Percentiles rank a stretch among this genome's conserved stretches.
Conservation (phyloP, 495 filamentous ascomycete genomes). For the Pyrenula aspistea region DNA sequence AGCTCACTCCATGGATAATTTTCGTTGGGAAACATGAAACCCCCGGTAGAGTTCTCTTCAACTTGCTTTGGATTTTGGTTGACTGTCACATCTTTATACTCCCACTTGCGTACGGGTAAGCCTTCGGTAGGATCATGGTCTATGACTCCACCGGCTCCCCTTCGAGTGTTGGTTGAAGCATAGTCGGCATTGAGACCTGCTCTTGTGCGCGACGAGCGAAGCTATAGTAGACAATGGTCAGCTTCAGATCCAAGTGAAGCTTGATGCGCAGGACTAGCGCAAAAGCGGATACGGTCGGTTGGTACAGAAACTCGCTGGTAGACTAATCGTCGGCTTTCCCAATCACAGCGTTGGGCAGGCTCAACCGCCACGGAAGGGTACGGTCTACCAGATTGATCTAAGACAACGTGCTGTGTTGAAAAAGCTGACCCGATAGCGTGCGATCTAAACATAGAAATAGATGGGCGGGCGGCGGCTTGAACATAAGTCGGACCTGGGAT, state of each 20-base stretch:
- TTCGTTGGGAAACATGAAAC: conserved; percentile 49
- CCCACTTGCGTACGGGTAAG: conserved; percentile 86
- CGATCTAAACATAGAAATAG: too few relatives aligned
- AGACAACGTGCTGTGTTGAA: too few relatives aligned
- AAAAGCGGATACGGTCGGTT: too few relatives aligned
- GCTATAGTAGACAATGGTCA: conserved; percentile 13
- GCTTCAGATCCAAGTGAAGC: not conserved
- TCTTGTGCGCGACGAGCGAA: conserved; percentile 29
- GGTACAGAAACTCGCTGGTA: too few relatives aligned
- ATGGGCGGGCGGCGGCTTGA: too few relatives aligned
- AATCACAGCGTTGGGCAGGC: too few relatives aligned
- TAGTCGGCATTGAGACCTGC: conserved; percentile 15
- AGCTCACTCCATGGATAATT: conserved; percentile 36
- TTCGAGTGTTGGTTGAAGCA: conserved; percentile 45
- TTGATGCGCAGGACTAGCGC: too few relatives aligned
- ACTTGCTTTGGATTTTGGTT: conserved; percentile 51
- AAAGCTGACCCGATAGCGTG: too few relatives aligned
- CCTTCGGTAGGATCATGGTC: conserved; percentile 97
- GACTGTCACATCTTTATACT: conserved; percentile 55
- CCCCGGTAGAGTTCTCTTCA: conserved; percentile 28
- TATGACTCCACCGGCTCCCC: conserved; percentile 61
- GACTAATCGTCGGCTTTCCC: too few relatives aligned
- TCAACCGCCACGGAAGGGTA: too few relatives aligned
- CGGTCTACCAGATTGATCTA: too few relatives aligned
- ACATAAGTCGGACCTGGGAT: too few relatives aligned